A percentile compares a stretch with the other conserved stretches of the same genome.
Evolutionary conservation across 805 yeast species (phyloP).

Genomic region (Suhomyces sp.): DNA sequence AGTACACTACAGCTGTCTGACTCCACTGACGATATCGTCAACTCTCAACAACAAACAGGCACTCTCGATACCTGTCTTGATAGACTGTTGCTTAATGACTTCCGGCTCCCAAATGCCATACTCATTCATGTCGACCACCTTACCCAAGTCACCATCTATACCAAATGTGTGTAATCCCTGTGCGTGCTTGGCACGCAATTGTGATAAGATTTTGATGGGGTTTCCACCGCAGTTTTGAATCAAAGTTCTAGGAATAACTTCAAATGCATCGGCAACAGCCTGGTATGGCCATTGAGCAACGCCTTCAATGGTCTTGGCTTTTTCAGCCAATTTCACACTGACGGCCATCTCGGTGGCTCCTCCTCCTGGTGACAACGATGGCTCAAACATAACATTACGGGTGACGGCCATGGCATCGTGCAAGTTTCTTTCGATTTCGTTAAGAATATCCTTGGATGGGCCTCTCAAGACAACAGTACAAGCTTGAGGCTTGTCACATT

Average conservation of each 20-base stretch:
- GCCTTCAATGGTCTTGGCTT: slow-evolving; percentile 90
- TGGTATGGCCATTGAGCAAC: slow-evolving; percentile 98
- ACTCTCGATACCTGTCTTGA: slow-evolving; percentile 97
- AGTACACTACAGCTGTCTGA: slow-evolving; percentile 48
- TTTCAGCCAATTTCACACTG: slow-evolving; percentile 80
- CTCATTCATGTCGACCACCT: slow-evolving; percentile 89
- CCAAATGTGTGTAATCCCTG: slow-evolving; percentile 84
- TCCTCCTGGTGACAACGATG: slow-evolving; percentile 95
- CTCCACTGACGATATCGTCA: slow-evolving; percentile 97
- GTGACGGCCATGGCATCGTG: slow-evolving; percentile 99
- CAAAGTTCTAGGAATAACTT: slow-evolving; percentile 95
- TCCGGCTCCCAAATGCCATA: slow-evolving; percentile 99
- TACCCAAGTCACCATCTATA: slow-evolving; percentile 92
- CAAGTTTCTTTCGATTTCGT: slow-evolving; percentile 93
- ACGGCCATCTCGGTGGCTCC: slow-evolving; percentile 99
- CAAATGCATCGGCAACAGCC: slow-evolving; percentile 98
- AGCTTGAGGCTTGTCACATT: slow-evolving; percentile 84
- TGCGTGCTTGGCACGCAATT: slow-evolving; percentile 94
- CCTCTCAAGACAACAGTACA: slow-evolving; percentile 93
- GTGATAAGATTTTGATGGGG: slow-evolving; percentile 85
- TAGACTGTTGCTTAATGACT: slow-evolving; percentile 93
- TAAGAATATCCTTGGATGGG: slow-evolving; percentile 92
- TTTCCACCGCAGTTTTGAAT: slow-evolving; percentile 98
- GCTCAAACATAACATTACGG: slow-evolving; percentile 91
- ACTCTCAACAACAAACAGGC: slow-evolving; percentile 93